These are phyloP conservation scores for Clavispora carvajalis DNA, from an alignment of 805 yeast species.

Conservation along the genomic window DNA sequence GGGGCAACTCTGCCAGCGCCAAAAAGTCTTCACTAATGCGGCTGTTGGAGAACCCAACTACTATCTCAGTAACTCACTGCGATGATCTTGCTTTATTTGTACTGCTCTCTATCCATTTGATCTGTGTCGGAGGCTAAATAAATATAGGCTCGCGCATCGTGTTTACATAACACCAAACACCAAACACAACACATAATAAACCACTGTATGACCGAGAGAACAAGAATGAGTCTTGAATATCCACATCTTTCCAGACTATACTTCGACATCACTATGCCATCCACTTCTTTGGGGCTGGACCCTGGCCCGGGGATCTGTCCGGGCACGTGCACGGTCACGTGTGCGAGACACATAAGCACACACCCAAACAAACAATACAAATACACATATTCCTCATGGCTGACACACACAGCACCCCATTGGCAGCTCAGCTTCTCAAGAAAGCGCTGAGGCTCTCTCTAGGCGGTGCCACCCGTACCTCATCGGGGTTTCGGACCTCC, in stretches of 20 bases:
- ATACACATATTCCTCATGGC: slow-evolving; percentile 3
- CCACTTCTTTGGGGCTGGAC: no score
- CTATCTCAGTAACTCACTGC: no score
- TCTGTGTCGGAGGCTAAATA: not conserved
- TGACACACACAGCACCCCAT: slow-evolving; percentile 10
- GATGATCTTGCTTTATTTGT: no score
- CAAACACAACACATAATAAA: not conserved
- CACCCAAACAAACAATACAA: not conserved
- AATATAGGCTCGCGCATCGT: not conserved
- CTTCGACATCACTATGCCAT: no score
- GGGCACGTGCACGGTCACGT: slow-evolving; percentile 1
- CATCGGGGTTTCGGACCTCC: slow-evolving; percentile 16
- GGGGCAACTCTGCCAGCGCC: not conserved
- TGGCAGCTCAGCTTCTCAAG: slow-evolving; percentile 11
- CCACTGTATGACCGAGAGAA: no score
- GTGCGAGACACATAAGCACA: not conserved
- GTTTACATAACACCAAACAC: not conserved
- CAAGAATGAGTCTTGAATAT: no score
- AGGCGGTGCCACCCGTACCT: slow-evolving; percentile 15
- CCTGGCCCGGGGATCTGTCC: no score
- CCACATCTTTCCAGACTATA: no score
- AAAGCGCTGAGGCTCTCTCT: slow-evolving; percentile 15
- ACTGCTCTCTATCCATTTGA: no score
- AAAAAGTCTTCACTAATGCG: no score
- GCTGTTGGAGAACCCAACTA: no score